Conservation (phyloP, 2,329 filamentous ascomycete species). For the Colletotrichum cereale region DNA sequence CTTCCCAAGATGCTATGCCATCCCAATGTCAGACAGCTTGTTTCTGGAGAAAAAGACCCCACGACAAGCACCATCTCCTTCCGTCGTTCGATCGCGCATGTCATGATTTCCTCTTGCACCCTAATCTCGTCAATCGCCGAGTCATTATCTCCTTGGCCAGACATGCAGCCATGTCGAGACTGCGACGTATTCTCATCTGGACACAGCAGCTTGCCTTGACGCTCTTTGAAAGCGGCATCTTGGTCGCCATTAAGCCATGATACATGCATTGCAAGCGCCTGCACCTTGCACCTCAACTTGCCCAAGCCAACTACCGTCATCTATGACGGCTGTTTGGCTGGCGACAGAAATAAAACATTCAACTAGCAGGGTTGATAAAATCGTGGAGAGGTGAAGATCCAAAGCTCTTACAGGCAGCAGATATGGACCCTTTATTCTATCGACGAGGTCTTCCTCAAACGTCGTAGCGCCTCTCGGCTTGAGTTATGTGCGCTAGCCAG, state of each 20-base stretch:
- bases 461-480: not conserved
- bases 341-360: not conserved
- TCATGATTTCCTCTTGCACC: not conserved
- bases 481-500: not conserved
- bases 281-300: not conserved
- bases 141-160: not conserved
- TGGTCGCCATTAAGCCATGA: not conserved
- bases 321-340: not conserved
- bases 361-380: not conserved
- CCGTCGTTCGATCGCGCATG: not conserved
- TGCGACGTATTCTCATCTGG: not conserved
- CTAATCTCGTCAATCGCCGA: not conserved
- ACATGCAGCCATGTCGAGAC: not conserved
- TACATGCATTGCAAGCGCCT: not conserved
- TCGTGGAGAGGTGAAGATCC: not conserved
- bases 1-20: not conserved
- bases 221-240: not conserved
- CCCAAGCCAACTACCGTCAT: not conserved
- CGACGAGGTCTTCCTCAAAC: not conserved
- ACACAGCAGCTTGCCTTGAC: not conserved
- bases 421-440: not conserved
- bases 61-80: not conserved
- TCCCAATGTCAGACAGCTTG: not conserved
- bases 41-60: not conserved
- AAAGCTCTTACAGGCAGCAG: not conserved